Base-by-base conservation (phyloP, 1,284 basidiomycete genomes). In the Apiotrichum laibachii region DNA sequence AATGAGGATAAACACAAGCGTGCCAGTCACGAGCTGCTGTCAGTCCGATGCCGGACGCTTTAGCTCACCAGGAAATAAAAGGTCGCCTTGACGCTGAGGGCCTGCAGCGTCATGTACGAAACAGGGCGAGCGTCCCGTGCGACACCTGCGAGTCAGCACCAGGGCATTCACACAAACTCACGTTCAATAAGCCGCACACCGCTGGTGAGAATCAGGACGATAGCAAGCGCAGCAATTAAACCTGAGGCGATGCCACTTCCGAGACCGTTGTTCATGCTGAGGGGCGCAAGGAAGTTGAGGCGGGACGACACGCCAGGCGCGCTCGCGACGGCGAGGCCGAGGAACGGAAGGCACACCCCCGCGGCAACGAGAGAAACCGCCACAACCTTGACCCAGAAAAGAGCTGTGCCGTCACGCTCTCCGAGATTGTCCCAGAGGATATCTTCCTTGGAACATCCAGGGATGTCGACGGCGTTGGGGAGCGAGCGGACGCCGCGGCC, bases 381-480 rank as follows among this genome's bases (percentile, higher is more conserved):
- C 8, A 76, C 72, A 6, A 87, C 79, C 33, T 86, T 68, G 19
- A 79, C 72, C 85, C 86, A 88, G 65, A 87, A 84, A 5, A 80
- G 78, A 72, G 69, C 59, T 82, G 82, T 64, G 26, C 78, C 81
- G n/a, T 82, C 73, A 63, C 84, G 82, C 60, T 81, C 80, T 65
- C 88, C 88, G 21, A 90, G 75, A 50, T 88, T 84, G 61, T 85
- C 83, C 88, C 89, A 92, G 53, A 86, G 75, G 34, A 92, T 84
- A 70, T 90, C 89, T 67, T 90, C 88, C 72, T 88, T 89, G 15
- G 87, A 85, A 48, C 86, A 79, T 1, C 88, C 89, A 66, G 88
- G 85, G 33, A 92, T 88, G 35, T 86, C 75, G 68, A 87, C 78
- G 5, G 87, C 77, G 1, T 84, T 84, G 15, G 83, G 84, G n/a